phyloP scores from a whole-genome alignment of 176 grass and related monocot species.

The Oropetium thomaeum region DNA sequence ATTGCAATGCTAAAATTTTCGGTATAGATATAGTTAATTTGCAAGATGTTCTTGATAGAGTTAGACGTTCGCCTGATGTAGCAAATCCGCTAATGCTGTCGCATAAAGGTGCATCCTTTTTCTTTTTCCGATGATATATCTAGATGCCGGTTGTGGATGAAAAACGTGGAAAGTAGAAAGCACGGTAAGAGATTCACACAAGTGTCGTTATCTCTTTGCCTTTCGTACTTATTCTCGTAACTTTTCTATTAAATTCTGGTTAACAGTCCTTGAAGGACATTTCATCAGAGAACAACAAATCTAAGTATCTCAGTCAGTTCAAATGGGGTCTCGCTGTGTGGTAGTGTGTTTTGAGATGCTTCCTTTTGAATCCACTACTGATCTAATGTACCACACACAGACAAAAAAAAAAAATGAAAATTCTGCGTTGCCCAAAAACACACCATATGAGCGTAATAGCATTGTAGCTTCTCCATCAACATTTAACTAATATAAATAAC shows the following conservation, averaged over 20 bases:
- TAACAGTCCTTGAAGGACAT: not conserved
- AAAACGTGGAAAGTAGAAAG: not conserved
- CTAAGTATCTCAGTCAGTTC: not conserved
- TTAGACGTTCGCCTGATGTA: not conserved
- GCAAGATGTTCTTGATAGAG: not conserved
- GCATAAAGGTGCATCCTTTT: not conserved
- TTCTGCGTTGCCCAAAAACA: not conserved
- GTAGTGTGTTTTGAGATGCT: not conserved
- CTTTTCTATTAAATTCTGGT: not conserved
- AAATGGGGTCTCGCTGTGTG: not conserved
- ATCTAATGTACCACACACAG: not conserved
- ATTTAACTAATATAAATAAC: not conserved
- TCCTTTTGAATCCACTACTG: not conserved
- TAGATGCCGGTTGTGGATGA: not conserved
- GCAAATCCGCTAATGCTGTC: not conserved
- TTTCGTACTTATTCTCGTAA: not conserved
- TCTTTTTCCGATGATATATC: not conserved
- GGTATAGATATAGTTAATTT: no score
- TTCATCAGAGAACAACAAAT: not conserved
- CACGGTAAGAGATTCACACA: not conserved
- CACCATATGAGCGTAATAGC: not conserved
- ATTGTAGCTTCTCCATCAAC: not conserved
- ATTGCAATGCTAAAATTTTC: no score
- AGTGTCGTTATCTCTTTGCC: not conserved
- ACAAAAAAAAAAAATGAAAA: not conserved